Base-by-base conservation (phyloP, 352 stramenopile species). In the Globisporangium irregulare region DNA sequence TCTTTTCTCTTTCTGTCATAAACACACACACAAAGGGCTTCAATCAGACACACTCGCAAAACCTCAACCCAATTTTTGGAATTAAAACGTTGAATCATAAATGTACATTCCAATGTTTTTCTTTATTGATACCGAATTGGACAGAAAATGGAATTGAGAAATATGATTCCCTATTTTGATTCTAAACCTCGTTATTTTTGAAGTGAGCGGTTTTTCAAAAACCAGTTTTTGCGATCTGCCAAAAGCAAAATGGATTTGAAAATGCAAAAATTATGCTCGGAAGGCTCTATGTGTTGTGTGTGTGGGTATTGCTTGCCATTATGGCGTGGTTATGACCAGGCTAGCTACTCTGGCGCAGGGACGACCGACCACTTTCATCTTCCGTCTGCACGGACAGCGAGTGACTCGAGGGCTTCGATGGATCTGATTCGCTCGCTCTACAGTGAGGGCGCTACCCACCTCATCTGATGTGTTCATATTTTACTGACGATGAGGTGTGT, bases 391-490 rank as follows among this genome's bases (percentile, higher is more conserved):
- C 12, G 4, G 46, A 0, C n/a, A 36, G 32, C 32, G 32, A 36
- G 46, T 20, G 46, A 25, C 46, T 54, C 48, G 20, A 54, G 48
- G 25, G 20, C 41, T 15, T 38, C 25, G 12, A 59, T 59, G 53
- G 25, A 59, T 29, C 53, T 48, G 41, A 38, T 25, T 24, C 14
- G 25, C 22, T 64, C 59, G 14, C 18, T 38, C 14, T 18, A 59
- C 8, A 14, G 27, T 4, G 55, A 9, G 20, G 34, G 27, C 8
- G 29, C 55, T 57, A 20, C 46, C 43, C 29, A 8, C 9, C 15
- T 32, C 41, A 25, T 58, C 34, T 20, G 41, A 22, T 55, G 20
- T 41, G 56, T 50, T 70, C 32, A 55, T 59, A 60, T 25, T 59
- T 56, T 64, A 64, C 46, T 70, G 32, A 32, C 14, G 57, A 43